Evolutionary conservation across 2,329 filamentous ascomycete species (phyloP).

Genomic region (Pseudopyricularia cyperi): DNA sequence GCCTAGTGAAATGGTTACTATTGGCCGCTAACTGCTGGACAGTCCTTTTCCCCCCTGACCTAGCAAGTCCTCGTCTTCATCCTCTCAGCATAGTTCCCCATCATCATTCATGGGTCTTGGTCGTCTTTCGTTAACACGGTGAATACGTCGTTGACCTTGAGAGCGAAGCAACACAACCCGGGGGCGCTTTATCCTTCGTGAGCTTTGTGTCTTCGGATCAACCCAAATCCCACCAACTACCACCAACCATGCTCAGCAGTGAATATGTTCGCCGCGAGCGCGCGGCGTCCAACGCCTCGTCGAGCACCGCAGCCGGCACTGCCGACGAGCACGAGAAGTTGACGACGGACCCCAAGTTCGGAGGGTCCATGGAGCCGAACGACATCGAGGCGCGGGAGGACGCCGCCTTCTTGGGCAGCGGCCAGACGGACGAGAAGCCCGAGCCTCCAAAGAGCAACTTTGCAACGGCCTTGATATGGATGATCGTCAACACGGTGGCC

Average conservation of each 20-base stretch:
- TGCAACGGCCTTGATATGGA: slow-evolving; percentile 36
- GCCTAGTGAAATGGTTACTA: background rate
- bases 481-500: slow-evolving; percentile 46
- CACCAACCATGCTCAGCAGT: background rate
- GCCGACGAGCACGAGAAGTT: slow-evolving; percentile 20
- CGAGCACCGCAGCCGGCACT: slow-evolving; percentile 18
- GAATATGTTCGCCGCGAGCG: slow-evolving; percentile 12
- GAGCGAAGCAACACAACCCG: background rate
- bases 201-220: background rate
- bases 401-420: slow-evolving; percentile 21
- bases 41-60: background rate
- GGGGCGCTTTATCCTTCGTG: background rate
- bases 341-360: slow-evolving; percentile 14
- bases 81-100: background rate
- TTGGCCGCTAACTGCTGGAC: background rate
- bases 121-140: background rate
- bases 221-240: background rate
- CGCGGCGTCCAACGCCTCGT: slow-evolving; percentile 18
- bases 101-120: background rate
- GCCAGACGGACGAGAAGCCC: slow-evolving; percentile 16
- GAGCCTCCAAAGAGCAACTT: slow-evolving; percentile 21
- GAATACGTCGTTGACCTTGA: background rate
- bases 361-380: slow-evolving; percentile 17
- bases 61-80: background rate
- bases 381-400: slow-evolving; percentile 28